These are phyloP conservation scores for Flaveria trinervia DNA, from an alignment of 129 eudicot genomes.

Conservation along the genomic window DNA sequence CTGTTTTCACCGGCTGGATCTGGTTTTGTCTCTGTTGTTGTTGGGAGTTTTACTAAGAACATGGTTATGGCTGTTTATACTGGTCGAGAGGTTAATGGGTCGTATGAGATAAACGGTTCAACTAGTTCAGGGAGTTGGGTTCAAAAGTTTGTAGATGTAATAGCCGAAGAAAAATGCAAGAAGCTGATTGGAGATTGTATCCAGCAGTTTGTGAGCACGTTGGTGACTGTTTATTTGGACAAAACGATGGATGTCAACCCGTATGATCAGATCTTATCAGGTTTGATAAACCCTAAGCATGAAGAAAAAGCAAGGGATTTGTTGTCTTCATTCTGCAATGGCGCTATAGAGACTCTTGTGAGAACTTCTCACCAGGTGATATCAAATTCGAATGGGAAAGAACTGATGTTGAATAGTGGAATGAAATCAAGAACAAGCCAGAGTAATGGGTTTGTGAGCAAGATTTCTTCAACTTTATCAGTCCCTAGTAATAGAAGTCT, in stretches of 20 bases:
- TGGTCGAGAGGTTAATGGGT: conserved; percentile 22
- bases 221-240: conserved; percentile 77
- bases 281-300: conserved; percentile 90
- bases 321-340: conserved; percentile 53
- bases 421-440: conserved; percentile 26
- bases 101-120: conserved; percentile 6
- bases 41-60: conserved; percentile 81
- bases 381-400: conserved; percentile 39
- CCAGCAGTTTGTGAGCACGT: conserved; percentile 79
- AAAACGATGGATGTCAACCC: conserved; percentile 80
- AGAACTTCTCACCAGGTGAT: conserved; percentile 66
- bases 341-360: conserved; percentile 73
- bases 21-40: conserved; percentile 81
- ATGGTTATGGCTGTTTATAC: conserved; percentile 52
- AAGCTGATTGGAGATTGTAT: conserved; percentile 65
- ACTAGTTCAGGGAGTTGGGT: conserved; percentile 15
- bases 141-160: conserved; percentile 57
- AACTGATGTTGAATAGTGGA: conserved; percentile 26
- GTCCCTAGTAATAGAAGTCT: conserved; percentile 79
- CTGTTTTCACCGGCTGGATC: conserved; percentile 72
- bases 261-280: conserved; percentile 67
- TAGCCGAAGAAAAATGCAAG: conserved; percentile 50
- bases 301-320: conserved; percentile 63
- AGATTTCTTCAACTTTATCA: conserved; percentile 69
- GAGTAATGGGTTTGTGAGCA: conserved; percentile 51